A percentile compares a stretch with the other conserved stretches of the same genome.
phyloP scores from a whole-genome alignment of 805 yeast species.

The Candida nitratophila region DNA sequence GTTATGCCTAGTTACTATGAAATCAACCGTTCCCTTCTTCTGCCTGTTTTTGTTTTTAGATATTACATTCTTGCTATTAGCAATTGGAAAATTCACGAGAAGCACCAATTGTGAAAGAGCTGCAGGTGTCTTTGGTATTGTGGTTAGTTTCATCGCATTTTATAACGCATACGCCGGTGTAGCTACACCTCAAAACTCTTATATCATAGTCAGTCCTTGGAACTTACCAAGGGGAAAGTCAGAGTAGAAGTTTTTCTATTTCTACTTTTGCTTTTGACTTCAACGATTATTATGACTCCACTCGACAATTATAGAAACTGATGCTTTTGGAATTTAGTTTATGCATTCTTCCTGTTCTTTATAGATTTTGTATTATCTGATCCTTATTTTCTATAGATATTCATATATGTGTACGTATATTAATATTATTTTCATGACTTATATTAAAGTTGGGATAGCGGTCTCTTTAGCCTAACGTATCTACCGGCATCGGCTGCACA shows the following conservation, averaged over 20 bases:
- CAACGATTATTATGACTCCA: too few relatives aligned
- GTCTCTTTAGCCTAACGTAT: neutral
- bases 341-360: too few relatives aligned
- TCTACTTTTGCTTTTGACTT: too few relatives aligned
- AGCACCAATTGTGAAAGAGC: slow-evolving; percentile 34
- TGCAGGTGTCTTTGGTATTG: slow-evolving; percentile 59
- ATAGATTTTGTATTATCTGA: too few relatives aligned
- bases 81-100: slow-evolving; percentile 48
- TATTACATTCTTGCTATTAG: slow-evolving; percentile 44
- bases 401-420: neutral
- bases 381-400: too few relatives aligned
- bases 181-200: slow-evolving; percentile 58
- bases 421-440: too few relatives aligned
- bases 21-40: slow-evolving; percentile 47
- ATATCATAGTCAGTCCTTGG: slow-evolving; percentile 29
- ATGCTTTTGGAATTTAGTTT: too few relatives aligned
- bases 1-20: slow-evolving; percentile 49
- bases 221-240: neutral
- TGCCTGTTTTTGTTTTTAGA: slow-evolving; percentile 45
- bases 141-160: slow-evolving; percentile 58
- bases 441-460: too few relatives aligned
- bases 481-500: neutral
- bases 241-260: neutral
- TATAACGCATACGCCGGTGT: slow-evolving; percentile 67
- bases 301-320: too few relatives aligned